Base-by-base conservation (phyloP, 2,329 filamentous ascomycete genomes). In the Claviceps purpurea region DNA sequence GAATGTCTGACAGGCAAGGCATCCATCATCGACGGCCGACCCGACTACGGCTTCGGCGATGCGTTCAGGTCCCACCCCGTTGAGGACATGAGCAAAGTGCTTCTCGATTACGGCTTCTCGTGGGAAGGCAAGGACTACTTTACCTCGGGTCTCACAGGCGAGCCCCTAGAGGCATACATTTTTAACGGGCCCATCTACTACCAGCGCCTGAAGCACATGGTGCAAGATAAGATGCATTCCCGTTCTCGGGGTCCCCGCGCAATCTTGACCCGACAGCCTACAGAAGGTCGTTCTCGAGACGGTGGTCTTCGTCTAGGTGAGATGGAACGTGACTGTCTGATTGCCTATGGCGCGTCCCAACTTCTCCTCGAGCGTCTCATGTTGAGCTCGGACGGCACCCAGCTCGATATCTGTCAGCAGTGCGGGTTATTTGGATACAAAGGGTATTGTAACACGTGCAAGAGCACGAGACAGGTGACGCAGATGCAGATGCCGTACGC, bases 131-230 rank as follows among this genome's bases (percentile, higher is more conserved):
- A 98, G 65, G 93, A 98, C 67, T 95, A 90, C 70, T 84, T 98
- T 56, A 97, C 93, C 0, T 90, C 84, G 0, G 93, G 93, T 39
- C 91, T 96, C 64, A 97, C 93, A 0, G 94, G 93, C 61, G 93
- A 98, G 70, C 82, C 87, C 0, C 76, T 97, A 5, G 89, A 95
- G 57, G 90, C 90, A 13, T 97, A 97, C 70, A 89, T 98, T 64
- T 98, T 97, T 76, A 95, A 95, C 66, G 93, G 93, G 0, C 93
- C 93, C 11, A 98, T 98, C 69, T 98, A 95, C 74, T 98, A 98
- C 74, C 93, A 98, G 74, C 95, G 95, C 59, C 81, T 98, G 58
- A 98, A 98, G 78, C 93, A 98, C 77, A 98, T 98, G 93, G 93
- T 98, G 4, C 90, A 97, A 68, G 93, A 98, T 67, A 98, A 98